These are phyloP conservation scores for Lycium barbarum DNA, from an alignment of 257 asterid species.

Conservation along the genomic window DNA sequence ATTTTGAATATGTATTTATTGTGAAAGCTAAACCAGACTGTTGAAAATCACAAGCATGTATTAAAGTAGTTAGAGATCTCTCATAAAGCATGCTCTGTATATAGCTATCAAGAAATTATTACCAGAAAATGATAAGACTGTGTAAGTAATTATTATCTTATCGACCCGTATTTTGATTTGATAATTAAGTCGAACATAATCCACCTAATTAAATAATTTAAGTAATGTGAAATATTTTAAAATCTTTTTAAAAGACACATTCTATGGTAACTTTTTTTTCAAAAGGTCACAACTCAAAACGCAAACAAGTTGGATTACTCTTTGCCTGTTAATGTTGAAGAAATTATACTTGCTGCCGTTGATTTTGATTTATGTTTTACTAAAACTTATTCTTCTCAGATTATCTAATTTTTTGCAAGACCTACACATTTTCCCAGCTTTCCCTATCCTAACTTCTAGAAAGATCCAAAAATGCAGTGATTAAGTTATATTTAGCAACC, in stretches of 20 bases:
- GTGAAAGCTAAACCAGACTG: too few relatives aligned
- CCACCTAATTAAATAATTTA: background rate
- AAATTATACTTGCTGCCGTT: background rate
- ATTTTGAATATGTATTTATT: too few relatives aligned
- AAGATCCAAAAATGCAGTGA: conserved; percentile 1
- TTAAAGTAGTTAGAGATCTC: too few relatives aligned
- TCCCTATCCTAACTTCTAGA: background rate
- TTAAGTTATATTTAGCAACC: conserved; percentile 5
- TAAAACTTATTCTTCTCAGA: background rate
- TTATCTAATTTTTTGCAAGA: background rate
- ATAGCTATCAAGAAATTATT: too few relatives aligned
- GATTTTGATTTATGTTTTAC: background rate
- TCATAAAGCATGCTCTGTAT: too few relatives aligned
- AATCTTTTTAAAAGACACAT: background rate
- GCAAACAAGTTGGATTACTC: background rate
- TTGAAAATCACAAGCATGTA: too few relatives aligned
- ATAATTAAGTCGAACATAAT: background rate
- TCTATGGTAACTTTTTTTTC: background rate
- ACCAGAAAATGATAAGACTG: too few relatives aligned
- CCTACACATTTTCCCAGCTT: background rate
- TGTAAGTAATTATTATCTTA: background rate
- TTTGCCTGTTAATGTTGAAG: background rate
- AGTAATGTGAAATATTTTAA: background rate
- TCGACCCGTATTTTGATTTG: background rate
- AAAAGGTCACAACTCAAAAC: background rate